Base-by-base conservation (phyloP, 129 eudicot genomes). In the Apium graveolens region DNA sequence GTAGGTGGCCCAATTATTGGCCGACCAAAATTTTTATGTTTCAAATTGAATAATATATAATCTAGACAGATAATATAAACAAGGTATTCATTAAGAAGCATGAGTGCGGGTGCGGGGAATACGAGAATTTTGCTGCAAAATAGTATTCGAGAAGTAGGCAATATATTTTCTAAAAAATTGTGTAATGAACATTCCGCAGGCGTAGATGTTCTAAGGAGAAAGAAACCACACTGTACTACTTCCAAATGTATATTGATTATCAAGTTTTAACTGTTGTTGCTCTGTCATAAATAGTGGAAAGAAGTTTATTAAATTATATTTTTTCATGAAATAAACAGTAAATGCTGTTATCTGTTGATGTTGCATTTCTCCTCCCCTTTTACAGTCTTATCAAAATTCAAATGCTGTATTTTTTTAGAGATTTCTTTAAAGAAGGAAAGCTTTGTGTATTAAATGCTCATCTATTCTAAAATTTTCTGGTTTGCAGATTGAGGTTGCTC, bases 401-500 rank as follows among this genome's bases (percentile, higher is more conserved):
- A 37, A 21, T 37, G 14, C 74, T 16, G 11, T 32, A 66, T 69
- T 18, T 69, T 8, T 5, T 18, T 14, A 11, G 38, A n/a, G 51
- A 49, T 42, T 26, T 55, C 17, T 16, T n/a, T n/a, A n/a, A 3
- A 20, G 8, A 2, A 18, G 20, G 74, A 17, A 3, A 29, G 12
- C 11, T 70, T 41, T n/a, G 37, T 20, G 20, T n/a, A 29, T 49
- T 71, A 53, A 24, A 55, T 63, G 29, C 57, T 21, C 63, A 31
- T 39, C 39, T 76, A 26, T 76, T 46, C 37, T 76, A 68, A 46
- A 66, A 66, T 60, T 78, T 14, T 75, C 69, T 70, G 85, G 39
- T 83, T 82, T 84, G 78, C 91, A 90, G 97, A 92, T 89, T 79
- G 97, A 96, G 85, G 74, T 96, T 80, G 87, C 89, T 31, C 85